Base-by-base conservation (phyloP, 345 rosid genomes). In the Bruguiera gymnorhiza region DNA sequence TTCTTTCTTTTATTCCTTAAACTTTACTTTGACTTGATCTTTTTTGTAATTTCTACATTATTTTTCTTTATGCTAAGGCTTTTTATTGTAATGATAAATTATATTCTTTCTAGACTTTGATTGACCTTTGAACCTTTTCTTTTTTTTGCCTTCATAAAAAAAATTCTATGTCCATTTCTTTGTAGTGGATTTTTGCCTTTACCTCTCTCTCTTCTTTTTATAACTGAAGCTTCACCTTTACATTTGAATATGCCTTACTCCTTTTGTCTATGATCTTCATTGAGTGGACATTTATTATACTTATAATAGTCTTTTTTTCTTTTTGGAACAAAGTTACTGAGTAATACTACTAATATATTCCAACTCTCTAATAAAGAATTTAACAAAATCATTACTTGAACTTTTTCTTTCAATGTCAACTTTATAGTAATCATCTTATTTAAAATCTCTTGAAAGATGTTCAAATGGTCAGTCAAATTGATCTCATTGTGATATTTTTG, bases 241-340 rank as follows among this genome's bases (percentile, higher is more conserved):
- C 55, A 9, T 26, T 27, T 27, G 26, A 26, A 18, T 13, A 15
- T 26, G 9, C 39, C 26, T 21, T 19, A 2, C 3, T 26, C 59
- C 65, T 43, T 69, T 11, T 66, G 26, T 26, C 73, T 59, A 0
- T 9, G 43, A 13, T 69, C 73, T 48, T 69, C 39, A 43, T 60
- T 62, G 0, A 50, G 27, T 11, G 60, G 15, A 10, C 9, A 20
- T 51, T 70, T 3, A 70, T 27, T 5, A 48, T 15, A 3, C 4
- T 2, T 15, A 62, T 2, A 5, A 60, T 23, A 3, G 52, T 3
- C 3, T n/a, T 32, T 0, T 5, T 32, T 30, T 13, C 43, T 26
- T 19, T 32, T 24, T 29, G 64, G 67, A 51, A 31, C 8, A 5
- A 60, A 60, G 30, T 70, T 70, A 9, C 60, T 51, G 5, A 70